These are phyloP conservation scores for Colletotrichum sp. DNA, from an alignment of 2,329 filamentous ascomycete species.

Conservation along the genomic window DNA sequence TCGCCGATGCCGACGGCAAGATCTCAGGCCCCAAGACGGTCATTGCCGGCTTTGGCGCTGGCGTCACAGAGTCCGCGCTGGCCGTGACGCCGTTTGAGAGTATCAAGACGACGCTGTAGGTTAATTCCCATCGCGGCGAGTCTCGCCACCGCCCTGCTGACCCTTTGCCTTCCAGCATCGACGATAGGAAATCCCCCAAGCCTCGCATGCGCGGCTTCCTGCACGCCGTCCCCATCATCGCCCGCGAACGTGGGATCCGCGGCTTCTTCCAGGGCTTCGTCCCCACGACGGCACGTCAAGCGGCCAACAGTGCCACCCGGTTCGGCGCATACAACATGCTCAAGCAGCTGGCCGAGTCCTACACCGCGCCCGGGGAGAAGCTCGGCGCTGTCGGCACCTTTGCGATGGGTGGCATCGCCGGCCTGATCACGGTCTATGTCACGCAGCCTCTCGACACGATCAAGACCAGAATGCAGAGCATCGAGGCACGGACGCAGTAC, in stretches of 20 bases:
- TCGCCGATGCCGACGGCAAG: slow-evolving; percentile 84
- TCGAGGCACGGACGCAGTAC: slow-evolving; percentile 81
- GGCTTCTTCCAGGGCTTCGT: slow-evolving; percentile 98
- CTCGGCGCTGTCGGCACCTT: slow-evolving; percentile 88
- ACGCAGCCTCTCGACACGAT: slow-evolving; percentile 85
- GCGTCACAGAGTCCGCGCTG: slow-evolving; percentile 89
- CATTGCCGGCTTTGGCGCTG: slow-evolving; percentile 91
- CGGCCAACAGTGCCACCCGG: slow-evolving; percentile 89
- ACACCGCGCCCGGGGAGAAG: slow-evolving; percentile 94
- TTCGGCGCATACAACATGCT: slow-evolving; percentile 92
- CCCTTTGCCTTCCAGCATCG: slow-evolving; percentile 67
- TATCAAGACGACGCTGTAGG: slow-evolving; percentile 92
- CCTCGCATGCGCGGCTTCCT: slow-evolving; percentile 92
- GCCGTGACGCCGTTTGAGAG: slow-evolving; percentile 97
- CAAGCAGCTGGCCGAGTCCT: slow-evolving; percentile 89
- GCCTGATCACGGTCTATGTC: slow-evolving; percentile 86
- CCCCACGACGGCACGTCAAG: slow-evolving; percentile 92
- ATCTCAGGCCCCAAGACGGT: slow-evolving; percentile 91
- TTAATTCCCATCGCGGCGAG: background rate
- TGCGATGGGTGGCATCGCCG: slow-evolving; percentile 85
- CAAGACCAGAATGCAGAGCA: slow-evolving; percentile 98
- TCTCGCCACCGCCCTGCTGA: background rate
- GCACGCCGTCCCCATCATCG: slow-evolving; percentile 86
- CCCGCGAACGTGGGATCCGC: slow-evolving; percentile 82
- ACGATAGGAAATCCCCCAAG: slow-evolving; percentile 86